Evolutionary conservation across 1,284 basidiomycete species (phyloP), one percentile per base, ranked within the genome.

Genomic region (Malassezia obtusa): DNA sequence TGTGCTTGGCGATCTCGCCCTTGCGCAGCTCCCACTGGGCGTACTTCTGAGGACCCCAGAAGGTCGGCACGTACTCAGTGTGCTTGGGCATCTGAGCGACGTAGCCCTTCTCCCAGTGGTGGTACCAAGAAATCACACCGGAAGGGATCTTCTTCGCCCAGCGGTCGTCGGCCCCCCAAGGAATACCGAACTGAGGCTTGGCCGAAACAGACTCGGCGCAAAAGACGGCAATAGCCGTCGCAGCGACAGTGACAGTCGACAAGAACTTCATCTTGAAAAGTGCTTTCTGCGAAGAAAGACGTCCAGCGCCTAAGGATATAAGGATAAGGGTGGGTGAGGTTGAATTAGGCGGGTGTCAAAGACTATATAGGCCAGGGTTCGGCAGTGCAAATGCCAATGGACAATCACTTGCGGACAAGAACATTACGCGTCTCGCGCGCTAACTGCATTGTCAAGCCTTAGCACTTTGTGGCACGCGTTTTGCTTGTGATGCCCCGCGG

Each of bases 101-200:
- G 10, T 14, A 49, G 17, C 62, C 69, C 19, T 59, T 58, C 50
- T 72, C 60, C 68, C 69, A 72, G 61, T 72, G 69, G 58, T 67
- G 66, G 52, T 70, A 70, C 65, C 67, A 70, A 11, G 47, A 44
- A 39, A 70, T 51, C 37, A 60, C 54, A 30, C 61, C 67, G 32
- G 63, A 60, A 35, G 60, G 59, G 44, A 71, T 51, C 17, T 37
- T 49, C 36, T 19, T 28, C 1, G 66, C 64, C 60, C 62, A 67
- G 33, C 52, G 48, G 60, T 65, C 61, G 50, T 68, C 62, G 38
- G 61, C 57, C 5, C 60, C 68, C 67, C 67, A 71, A 0, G 67
- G 59, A 10, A 70, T 50, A 55, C 67, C 67, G 21, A 58, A 54
- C n/a, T 50, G 26, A 51, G 59, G 2, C 49, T 35, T 32, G 47